Conservation (phyloP, 1,139 yeast species). For the Pichia cactophila region DNA sequence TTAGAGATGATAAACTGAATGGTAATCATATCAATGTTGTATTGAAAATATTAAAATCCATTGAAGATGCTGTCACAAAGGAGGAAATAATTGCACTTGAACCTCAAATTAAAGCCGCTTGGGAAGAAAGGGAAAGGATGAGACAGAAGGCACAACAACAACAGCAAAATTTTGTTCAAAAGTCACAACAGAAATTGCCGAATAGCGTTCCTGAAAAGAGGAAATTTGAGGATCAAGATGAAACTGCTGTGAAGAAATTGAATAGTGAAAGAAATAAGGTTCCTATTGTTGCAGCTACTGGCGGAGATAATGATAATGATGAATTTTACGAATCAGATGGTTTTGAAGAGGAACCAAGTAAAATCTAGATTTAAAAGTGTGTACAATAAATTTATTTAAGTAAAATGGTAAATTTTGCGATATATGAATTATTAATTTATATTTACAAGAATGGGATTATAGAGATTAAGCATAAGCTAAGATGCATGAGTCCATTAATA, state of each 20-base stretch:
- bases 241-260: conserved; percentile 2
- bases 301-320: conserved; percentile 16
- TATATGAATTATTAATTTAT: not conserved
- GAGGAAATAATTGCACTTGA: conserved; percentile 57
- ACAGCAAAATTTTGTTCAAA: conserved; percentile 16
- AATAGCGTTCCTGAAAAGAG: conserved; percentile 9
- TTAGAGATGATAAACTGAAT: conserved; percentile 84
- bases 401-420: no score
- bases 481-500: conserved; percentile 45
- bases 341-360: conserved; percentile 29
- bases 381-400: no score
- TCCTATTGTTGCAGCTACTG: conserved; percentile 7
- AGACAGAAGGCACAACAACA: conserved; percentile 15
- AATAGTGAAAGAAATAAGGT: not conserved
- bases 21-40: conserved; percentile 83
- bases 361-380: not conserved
- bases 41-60: conserved; percentile 72
- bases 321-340: conserved; percentile 30
- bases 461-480: conserved; percentile 22
- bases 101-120: conserved; percentile 36
- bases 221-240: conserved; percentile 6
- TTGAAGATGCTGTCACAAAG: conserved; percentile 76
- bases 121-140: conserved; percentile 39
- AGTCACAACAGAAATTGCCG: not conserved
- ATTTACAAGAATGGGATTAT: not conserved